phyloP scores from a whole-genome alignment of 2,329 filamentous ascomycete genomes.

The Basipetospora chlamydospora region DNA sequence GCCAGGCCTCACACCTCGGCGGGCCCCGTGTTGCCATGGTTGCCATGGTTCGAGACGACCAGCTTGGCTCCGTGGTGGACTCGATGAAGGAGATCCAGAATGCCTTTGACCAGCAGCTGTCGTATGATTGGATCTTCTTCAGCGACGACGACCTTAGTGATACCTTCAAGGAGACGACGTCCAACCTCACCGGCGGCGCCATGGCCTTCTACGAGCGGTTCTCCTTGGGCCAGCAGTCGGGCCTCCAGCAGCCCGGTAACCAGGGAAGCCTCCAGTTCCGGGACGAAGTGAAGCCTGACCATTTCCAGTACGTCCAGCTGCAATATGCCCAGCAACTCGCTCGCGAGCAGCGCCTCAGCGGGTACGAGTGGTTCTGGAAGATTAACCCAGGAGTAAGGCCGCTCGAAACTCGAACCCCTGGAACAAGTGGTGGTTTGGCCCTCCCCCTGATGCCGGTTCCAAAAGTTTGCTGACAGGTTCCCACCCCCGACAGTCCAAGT shows the following conservation, averaged over 20 bases:
- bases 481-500: conserved; percentile 36
- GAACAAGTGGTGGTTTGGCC: no score
- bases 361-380: conserved; percentile 46
- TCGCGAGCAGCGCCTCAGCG: conserved; percentile 53
- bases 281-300: conserved; percentile 47
- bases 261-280: not conserved
- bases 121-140: conserved; percentile 83
- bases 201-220: conserved; percentile 60
- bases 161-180: conserved; percentile 56
- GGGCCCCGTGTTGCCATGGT: not conserved
- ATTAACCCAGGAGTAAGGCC: conserved; percentile 44
- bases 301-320: conserved; percentile 63
- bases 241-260: conserved; percentile 38
- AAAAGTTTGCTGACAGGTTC: conserved; percentile 8
- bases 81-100: conserved; percentile 44
- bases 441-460: no score
- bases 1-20: not conserved
- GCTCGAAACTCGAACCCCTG: not conserved
- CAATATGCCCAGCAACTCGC: conserved; percentile 81
- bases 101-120: conserved; percentile 39
- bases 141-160: conserved; percentile 67
- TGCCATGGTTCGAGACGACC: conserved; percentile 53
- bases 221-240: conserved; percentile 61
- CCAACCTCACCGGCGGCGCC: conserved; percentile 51
- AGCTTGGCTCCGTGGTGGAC: conserved; percentile 50